A percentile compares a stretch with the other conserved stretches of the same genome.
These are phyloP conservation scores for Chlamydomonas reinhardtii DNA, from an alignment of 163 green algal genomes.

Conservation along the genomic window DNA sequence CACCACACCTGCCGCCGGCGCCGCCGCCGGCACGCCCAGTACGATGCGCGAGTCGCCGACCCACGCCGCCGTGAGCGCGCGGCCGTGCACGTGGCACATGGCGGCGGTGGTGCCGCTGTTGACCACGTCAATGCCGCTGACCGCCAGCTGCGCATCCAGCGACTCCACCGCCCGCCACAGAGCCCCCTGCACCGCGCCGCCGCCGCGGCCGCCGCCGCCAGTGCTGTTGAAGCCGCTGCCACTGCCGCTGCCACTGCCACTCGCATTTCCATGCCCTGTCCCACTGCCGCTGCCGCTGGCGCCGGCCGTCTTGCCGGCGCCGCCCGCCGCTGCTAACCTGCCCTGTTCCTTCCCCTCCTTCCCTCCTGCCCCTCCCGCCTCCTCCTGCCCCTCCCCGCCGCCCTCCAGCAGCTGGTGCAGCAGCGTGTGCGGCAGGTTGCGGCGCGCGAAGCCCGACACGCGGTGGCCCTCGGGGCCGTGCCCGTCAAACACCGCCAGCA, in stretches of 20 bases:
- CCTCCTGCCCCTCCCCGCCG: no score
- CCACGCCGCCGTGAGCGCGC: slow-evolving; percentile 80
- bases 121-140: slow-evolving; percentile 40
- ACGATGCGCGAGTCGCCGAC: slow-evolving; percentile 88
- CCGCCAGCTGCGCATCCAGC: slow-evolving; percentile 39
- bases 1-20: neutral
- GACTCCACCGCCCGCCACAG: slow-evolving; percentile 1
- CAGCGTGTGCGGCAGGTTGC: slow-evolving; percentile 43
- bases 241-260: neutral
- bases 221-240: no score
- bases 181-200: slow-evolving; percentile 15
- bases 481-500: slow-evolving; percentile 48
- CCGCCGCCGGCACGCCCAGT: slow-evolving; percentile 52
- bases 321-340: neutral
- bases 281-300: neutral
- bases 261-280: no score
- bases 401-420: slow-evolving; percentile 7
- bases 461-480: slow-evolving; percentile 50
- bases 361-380: no score
- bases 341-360: no score
- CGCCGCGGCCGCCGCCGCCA: neutral
- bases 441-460: slow-evolving; percentile 30
- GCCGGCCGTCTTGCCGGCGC: neutral
- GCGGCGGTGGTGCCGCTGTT: slow-evolving; percentile 35
- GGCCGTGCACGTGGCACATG: slow-evolving; percentile 44